Evolutionary conservation across 1,284 basidiomycete species (phyloP), one percentile per base, ranked within the genome.

Genomic region (Rhodotorula sp.): DNA sequence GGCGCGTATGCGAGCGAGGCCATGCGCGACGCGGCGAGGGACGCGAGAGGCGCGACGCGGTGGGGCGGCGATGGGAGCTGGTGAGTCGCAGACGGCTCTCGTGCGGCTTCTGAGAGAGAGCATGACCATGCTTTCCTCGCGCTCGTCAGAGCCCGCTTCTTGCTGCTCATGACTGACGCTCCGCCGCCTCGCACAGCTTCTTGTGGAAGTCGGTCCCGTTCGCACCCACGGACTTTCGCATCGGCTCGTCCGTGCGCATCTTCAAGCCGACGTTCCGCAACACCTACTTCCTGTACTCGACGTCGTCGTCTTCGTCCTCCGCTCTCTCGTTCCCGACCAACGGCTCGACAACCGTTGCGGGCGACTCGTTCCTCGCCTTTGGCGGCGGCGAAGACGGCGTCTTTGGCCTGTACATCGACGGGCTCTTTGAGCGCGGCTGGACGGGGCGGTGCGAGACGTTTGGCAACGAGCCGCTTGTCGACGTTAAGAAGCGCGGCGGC

Each of bases 231-330:
- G 75, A 79, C 73, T 75, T 77, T 23, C 59, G 79, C 59, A 56
- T 78, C 49, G 78, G 82, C 49, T 81, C 81, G 50, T 81, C 84
- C 19, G 79, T 92, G 55, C 82, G 86, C 25, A 85, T 91, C 42
- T 97, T 87, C 84, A 88, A 86, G 56, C 95, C 93, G 90, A 95
- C 95, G 1, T 93, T 93, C 0, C 87, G 84, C 80, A 98, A 98
- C 80, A 90, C 91, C 71, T 98, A 97, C 79, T 90, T 97, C 67
- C 89, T 92, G 27, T 84, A 97, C 4, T 93, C 92, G 80, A 92
- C 94, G 76, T 82, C 86, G 0, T 85, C 87, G 54, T 91, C 88
- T 77, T 85, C 95, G 88, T 92, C 34, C 84, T 97, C 3, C 86
- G 0, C 85, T 87, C 58, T 91, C 88, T 78, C 85, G 94, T 73